These are phyloP conservation scores for Tilletiaria anomala DNA, from an alignment of 1,284 basidiomycete species.

Conservation along the genomic window DNA sequence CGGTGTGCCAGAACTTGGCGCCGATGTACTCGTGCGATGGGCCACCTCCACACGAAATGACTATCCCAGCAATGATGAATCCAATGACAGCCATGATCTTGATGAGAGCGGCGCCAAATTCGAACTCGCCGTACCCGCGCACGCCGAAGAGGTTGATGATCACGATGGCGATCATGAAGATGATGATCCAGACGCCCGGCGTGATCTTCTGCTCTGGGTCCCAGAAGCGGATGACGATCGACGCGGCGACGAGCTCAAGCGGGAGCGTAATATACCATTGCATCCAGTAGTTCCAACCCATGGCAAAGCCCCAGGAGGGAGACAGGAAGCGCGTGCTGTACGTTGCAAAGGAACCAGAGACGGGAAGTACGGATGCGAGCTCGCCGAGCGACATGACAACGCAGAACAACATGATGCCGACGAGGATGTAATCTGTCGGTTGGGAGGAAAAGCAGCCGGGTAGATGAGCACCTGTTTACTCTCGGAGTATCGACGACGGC, in stretches of 20 bases:
- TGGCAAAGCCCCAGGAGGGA: constrained; percentile 1
- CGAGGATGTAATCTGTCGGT: constrained; percentile 33
- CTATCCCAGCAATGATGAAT: constrained; percentile 33
- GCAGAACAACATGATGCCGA: constrained; percentile 37
- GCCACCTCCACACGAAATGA: constrained; percentile 32
- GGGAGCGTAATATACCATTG: constrained; percentile 33
- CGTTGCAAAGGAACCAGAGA: constrained; percentile 26
- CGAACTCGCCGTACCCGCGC: constrained; percentile 34
- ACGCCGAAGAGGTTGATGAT: constrained; percentile 36
- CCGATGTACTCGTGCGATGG: constrained; percentile 24
- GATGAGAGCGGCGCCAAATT: constrained; percentile 26
- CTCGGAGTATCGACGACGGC: no score
- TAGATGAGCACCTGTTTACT: no score
- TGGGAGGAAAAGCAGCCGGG: constrained; percentile 42
- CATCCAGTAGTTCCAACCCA: constrained; percentile 1
- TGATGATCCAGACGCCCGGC: constrained; percentile 22
- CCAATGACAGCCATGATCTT: constrained; percentile 34
- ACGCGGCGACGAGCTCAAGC: constrained; percentile 29
- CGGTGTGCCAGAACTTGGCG: constrained; percentile 22
- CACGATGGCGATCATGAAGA: constrained; percentile 23
- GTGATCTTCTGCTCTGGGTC: constrained; percentile 18
- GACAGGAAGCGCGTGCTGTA: constrained; percentile 25
- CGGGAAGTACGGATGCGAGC: constrained; percentile 21
- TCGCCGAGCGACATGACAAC: constrained; percentile 38
- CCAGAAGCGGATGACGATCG: constrained; percentile 32